Evolutionary conservation across 306 rosid genomes (phyloP).

Genomic region (Vicia sativa): DNA sequence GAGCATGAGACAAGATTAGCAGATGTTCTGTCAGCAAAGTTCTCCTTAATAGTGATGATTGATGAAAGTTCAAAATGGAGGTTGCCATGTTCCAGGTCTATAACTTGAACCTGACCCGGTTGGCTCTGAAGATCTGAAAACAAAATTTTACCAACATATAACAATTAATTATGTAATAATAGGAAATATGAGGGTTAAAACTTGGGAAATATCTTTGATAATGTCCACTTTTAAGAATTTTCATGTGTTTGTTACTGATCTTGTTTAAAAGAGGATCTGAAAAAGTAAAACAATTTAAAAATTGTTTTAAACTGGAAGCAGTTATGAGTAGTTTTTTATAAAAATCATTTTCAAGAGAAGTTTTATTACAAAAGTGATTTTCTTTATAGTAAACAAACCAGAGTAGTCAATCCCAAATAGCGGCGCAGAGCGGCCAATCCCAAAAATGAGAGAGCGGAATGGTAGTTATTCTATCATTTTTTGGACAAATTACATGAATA

Average conservation of each 20-base stretch:
- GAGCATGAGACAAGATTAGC: slow-evolving; percentile 8
- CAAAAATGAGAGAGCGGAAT: no score
- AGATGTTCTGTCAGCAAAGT: slow-evolving; percentile 29
- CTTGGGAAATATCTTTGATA: slow-evolving; percentile 10
- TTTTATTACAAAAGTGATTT: background rate
- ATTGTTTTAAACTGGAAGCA: background rate
- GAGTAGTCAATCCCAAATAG: no score
- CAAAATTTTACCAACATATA: slow-evolving; percentile 23
- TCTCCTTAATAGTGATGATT: slow-evolving; percentile 9
- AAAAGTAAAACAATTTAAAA: background rate
- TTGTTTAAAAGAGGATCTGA: background rate
- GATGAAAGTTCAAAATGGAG: slow-evolving; percentile 63
- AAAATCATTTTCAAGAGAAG: no score
- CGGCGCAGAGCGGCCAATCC: no score
- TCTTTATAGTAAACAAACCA: background rate
- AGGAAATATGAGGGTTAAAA: slow-evolving; percentile 9
- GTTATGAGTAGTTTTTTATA: background rate
- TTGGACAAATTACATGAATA: no score
- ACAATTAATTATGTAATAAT: slow-evolving; percentile 4
- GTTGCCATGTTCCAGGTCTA: slow-evolving; percentile 96
- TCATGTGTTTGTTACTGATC: background rate
- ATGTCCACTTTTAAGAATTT: background rate
- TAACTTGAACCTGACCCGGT: slow-evolving; percentile 68
- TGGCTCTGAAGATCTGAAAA: slow-evolving; percentile 79
- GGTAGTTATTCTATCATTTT: no score